Base-by-base conservation (phyloP, 2,329 filamentous ascomycete species). In the Paecilomyces sp. region DNA sequence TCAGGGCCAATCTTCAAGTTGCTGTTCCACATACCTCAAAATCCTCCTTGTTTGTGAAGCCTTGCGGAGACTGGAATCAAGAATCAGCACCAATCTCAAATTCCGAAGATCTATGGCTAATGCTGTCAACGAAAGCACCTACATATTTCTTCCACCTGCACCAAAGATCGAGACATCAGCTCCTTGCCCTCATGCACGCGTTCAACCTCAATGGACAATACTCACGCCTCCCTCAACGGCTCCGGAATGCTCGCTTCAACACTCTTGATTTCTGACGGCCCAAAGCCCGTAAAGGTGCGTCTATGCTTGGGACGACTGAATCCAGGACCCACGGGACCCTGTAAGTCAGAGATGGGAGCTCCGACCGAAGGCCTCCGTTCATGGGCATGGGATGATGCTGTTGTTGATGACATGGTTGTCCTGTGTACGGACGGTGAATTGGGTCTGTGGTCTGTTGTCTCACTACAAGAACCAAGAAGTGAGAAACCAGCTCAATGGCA, bases 271-370 rank as follows among this genome's bases (percentile, higher is more conserved):
- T 99, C 94, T 36, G 85, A 82, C 30, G 92, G 84, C 34, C 92
- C 92, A 72, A 97, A 94, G 8, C 94, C 94, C 9, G 94, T 99
- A 66, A 90, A 90, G n/a, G 93, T 97, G 67, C 94, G 86, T 82
- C 91, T 97, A 80, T 99, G 94, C 80, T 97, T 99, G 54, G 94
- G 94, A 62, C 94, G 85, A 86, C 77, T 88, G 73, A 95, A 93
- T 51, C 88, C 88, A 50, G 92, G 91, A n/a, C 89, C 89, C 60
- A 97, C 86, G 18, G 90, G 88, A 65, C 92, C 92, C 75, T 90
- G 83, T 63, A 97, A 88, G 72, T 96, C 91, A 64, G 90, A 85
- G 67, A 97, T 88, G 54, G 92, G 92, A 67, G 90, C 90, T 65
- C 89, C 86, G 60, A 84, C 88, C 22, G 91, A 96, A 60, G 90